Base-by-base conservation (phyloP, 2,329 filamentous ascomycete species). In the Harringtonia lauricola region DNA sequence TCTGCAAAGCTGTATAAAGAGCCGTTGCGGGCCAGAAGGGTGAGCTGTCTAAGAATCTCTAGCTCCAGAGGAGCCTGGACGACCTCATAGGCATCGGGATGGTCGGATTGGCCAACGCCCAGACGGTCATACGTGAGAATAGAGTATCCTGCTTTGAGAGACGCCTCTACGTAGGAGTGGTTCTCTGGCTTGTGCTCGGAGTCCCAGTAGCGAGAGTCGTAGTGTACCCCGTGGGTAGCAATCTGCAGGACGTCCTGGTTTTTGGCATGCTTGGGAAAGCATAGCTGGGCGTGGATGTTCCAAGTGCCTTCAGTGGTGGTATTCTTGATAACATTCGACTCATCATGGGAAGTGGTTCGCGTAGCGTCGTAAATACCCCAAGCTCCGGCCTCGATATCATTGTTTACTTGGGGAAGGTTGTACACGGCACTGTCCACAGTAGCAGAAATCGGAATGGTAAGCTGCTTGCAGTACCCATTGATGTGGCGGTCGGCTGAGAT, bases 51-150 rank as follows among this genome's bases (percentile, higher is more conserved):
- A 9, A 68, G 55, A 8, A 66, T 57, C 18, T 64, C 61, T 15
- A 64, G 45, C 49, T 67, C 59, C 3, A 64, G 46, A n/a, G 56
- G 54, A 3, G 55, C 51, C 49, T 67, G 64, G 14, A 66, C 59
- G 10, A 61, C 56, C 18, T 55, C 54, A 47, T 64, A 64, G 7
- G 63, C 59, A 39, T 67, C 57, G 12, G 61, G 57, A 31, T 59
- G 56, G 15, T 56, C 55, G 3, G 60, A 64, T 24, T 56, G 53
- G 22, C 59, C 61, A 6, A 57, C 52, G n/a, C 62, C 62, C 13
- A 64, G 52, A 22, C 62, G 59, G 48, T 65, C 62, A 45, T 63
- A 65, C 8, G 60, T 59, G 14, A 66, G 55, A 17, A 62, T 64
- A 22, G 59, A 55, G 49, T 65, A 66, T 31, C 62, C 63, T 28